Conservation (phyloP, 371 early-diverging fungal genomes). For the Paramicrosporidium saccamoebae region DNA sequence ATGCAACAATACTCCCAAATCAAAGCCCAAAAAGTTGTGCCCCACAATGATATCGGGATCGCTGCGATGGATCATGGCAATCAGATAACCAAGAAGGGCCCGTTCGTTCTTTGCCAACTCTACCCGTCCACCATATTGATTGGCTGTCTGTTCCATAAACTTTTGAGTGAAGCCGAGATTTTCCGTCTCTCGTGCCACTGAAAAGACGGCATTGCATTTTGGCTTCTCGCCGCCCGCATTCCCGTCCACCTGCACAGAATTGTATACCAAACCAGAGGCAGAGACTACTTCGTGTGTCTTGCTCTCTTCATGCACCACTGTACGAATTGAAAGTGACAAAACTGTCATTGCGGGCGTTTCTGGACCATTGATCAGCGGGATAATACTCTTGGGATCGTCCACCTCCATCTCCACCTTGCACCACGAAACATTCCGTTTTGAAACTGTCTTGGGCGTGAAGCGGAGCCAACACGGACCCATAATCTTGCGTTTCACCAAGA, state of each 20-base stretch:
- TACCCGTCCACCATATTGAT: too few species aligned
- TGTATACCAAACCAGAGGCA: slow-evolving; percentile 19
- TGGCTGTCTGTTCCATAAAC: too few species aligned
- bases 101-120: slow-evolving; percentile 7
- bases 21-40: slow-evolving; percentile 77
- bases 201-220: too few species aligned
- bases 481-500: slow-evolving; percentile 59
- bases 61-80: slow-evolving; percentile 21
- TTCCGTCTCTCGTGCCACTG: slow-evolving; percentile 1
- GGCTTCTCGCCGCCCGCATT: too few species aligned
- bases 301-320: slow-evolving; percentile 37
- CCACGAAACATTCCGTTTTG: slow-evolving; percentile 31
- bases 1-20: slow-evolving; percentile 58
- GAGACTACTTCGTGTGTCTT: slow-evolving; percentile 57
- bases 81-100: slow-evolving; percentile 7
- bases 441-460: slow-evolving; percentile 12
- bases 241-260: too few species aligned
- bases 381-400: slow-evolving; percentile 26
- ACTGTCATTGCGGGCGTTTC: slow-evolving; percentile 39
- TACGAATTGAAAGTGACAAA: slow-evolving; percentile 44
- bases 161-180: too few species aligned
- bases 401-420: slow-evolving; percentile 36
- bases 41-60: slow-evolving; percentile 91
- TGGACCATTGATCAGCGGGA: slow-evolving; percentile 16
- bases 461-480: slow-evolving; percentile 92